Base-by-base conservation (phyloP, 768 basidiomycete species). In the Lactifluus volemus region DNA sequence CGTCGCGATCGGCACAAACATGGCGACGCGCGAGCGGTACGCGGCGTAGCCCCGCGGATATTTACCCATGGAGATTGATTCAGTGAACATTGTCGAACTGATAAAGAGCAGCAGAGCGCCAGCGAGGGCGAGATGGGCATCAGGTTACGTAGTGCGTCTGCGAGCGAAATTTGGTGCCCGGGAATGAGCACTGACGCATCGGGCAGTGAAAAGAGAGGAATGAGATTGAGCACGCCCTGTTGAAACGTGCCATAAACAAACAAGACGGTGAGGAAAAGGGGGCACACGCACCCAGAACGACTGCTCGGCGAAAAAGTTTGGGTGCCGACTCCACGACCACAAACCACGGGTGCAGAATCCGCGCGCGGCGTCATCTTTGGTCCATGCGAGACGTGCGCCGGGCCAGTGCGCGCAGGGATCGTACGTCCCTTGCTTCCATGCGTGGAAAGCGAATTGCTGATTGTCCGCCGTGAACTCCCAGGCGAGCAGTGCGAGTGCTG, bases 271-370 rank as follows among this genome's bases (percentile, higher is more conserved):
- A 8, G 8, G 21, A 7, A 34, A 34, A 21, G 11, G 38, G n/a
- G 3, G 51, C 29, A 44, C 1, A 55, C 29, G 52, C 64, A 89
- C 87, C 88, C 88, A 95, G 73, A 95, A 92, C 15, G 75, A 72
- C 71, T 95, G 93, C 71, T 98, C 96, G 71, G 89, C 93, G 1
- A 86, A 74, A 70, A 92, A 95, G 72, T 98, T 98, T 39, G 96
- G 94, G 72, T 98, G 96, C 15, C 96, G 78, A 2, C 83, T 84
- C 78, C 85, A 95, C 2, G 83, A 80, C 89, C 90, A 98, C 7
- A 98, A 72, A 4, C 95, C 95, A 19, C 80, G 78, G 0, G 92
- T 92, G 29, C 86, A 74, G 70, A 98, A 98, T 0, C 96, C 96
- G 11, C 94, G 79, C 63, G 84, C 75, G 1, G 78, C 81, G 71